Conservation (phyloP, 768 basidiomycete genomes). For the Porpolomopsis calyptriformis region DNA sequence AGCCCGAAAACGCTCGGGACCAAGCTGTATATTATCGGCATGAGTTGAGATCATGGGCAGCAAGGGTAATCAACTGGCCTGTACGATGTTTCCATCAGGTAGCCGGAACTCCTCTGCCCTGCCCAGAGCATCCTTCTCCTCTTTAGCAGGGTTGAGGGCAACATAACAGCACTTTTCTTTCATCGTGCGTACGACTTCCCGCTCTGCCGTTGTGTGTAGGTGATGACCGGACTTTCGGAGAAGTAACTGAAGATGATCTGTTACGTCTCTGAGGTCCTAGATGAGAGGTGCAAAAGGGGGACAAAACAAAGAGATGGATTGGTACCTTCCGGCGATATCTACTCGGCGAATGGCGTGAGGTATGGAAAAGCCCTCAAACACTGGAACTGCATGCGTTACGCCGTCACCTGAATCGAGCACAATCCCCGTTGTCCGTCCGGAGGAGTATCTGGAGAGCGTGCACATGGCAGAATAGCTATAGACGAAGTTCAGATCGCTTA, state of each 20-base stretch:
- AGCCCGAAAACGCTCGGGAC: constrained; percentile 89
- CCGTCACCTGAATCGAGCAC: constrained; percentile 98
- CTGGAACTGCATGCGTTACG: constrained; percentile 96
- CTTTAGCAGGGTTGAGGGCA: constrained; percentile 84
- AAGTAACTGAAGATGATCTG: constrained; percentile 89
- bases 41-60: constrained; percentile 9
- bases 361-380: constrained; percentile 99
- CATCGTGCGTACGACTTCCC: constrained; percentile 92
- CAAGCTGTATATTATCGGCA: constrained; percentile 47
- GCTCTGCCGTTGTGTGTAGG: constrained; percentile 93
- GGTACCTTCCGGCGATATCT: constrained; percentile 88
- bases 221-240: constrained; percentile 92
- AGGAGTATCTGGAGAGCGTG: constrained; percentile 66
- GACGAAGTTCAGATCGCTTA: constrained; percentile 31
- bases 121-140: constrained; percentile 81
- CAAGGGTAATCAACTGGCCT: constrained; percentile 38
- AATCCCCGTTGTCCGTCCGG: constrained; percentile 97
- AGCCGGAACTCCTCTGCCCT: constrained; percentile 81
- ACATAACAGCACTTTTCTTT: constrained; percentile 99
- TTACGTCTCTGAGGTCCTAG: constrained; percentile 64
- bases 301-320: constrained; percentile 1
- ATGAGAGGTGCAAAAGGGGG: constrained; percentile 4
- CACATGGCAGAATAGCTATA: neutral
- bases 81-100: constrained; percentile 90
- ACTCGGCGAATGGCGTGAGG: constrained; percentile 94